These are phyloP conservation scores for Blastomyces percursus DNA, from an alignment of 2,329 filamentous ascomycete species.

Conservation along the genomic window DNA sequence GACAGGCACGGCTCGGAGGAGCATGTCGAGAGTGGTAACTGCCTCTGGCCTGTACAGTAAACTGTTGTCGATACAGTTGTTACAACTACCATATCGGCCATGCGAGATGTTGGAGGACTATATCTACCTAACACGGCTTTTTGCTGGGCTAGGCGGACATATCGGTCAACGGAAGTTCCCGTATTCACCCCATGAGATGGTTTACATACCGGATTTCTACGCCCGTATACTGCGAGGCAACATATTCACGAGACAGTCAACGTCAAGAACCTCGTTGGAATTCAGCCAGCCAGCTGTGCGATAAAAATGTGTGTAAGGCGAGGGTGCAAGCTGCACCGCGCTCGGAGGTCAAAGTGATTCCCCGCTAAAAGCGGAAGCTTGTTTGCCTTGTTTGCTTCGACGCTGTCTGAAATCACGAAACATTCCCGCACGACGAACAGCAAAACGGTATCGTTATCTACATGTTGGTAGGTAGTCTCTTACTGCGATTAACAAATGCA, in stretches of 20 bases:
- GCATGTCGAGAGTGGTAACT: slow-evolving; percentile 19
- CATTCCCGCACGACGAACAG: not conserved
- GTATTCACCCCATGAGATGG: not conserved
- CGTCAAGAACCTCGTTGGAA: not conserved
- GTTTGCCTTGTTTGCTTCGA: slow-evolving; percentile 13
- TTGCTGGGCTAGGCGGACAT: not conserved
- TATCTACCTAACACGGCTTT: not conserved
- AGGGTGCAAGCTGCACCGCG: not conserved
- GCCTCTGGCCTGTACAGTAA: not conserved
- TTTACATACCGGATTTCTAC: not conserved
- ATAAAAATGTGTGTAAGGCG: not conserved
- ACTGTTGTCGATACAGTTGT: not conserved
- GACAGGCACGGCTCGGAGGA: slow-evolving; percentile 28
- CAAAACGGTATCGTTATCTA: not conserved
- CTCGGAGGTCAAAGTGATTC: not conserved
- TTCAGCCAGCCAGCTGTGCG: not conserved
- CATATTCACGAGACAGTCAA: not conserved
- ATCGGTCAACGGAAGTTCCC: not conserved
- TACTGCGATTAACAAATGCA: not conserved
- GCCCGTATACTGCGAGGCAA: not conserved
- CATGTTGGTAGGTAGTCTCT: not conserved
- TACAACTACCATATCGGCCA: not conserved
- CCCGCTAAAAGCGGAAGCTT: slow-evolving; percentile 8
- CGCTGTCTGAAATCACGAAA: not conserved
- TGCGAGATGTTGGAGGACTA: not conserved